phyloP scores from a whole-genome alignment of 2,329 filamentous ascomycete genomes.

The Hymenoscyphus scutula region DNA sequence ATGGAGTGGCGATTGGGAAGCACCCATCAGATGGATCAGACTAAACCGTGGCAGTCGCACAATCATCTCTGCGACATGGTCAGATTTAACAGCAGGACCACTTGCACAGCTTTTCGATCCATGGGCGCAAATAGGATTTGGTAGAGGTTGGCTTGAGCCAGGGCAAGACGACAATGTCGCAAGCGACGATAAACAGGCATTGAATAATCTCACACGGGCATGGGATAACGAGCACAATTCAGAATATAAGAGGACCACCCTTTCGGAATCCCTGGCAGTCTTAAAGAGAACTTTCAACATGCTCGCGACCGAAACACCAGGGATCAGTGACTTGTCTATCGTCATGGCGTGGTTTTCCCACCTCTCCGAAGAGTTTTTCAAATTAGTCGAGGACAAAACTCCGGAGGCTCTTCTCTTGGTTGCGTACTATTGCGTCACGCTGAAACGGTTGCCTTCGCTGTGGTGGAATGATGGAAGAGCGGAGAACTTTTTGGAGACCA shows the following conservation, averaged over 20 bases:
- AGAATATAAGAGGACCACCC: conserved; percentile 12
- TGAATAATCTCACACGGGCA: conserved; percentile 21
- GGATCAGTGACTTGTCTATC: conserved; percentile 20
- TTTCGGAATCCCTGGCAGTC: conserved; percentile 17
- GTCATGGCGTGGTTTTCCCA: conserved; percentile 41
- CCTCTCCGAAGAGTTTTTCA: conserved; percentile 35
- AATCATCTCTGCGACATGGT: conserved; percentile 15
- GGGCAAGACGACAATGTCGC: conserved; percentile 16
- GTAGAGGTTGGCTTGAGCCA: neutral
- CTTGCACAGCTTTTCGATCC: conserved; percentile 26
- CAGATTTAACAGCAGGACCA: conserved; percentile 27
- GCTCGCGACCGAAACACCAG: conserved; percentile 28
- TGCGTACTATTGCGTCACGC: conserved; percentile 39
- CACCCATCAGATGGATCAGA: conserved; percentile 34
- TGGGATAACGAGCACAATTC: conserved; percentile 19
- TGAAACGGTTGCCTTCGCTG: conserved; percentile 38
- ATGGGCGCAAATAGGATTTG: conserved; percentile 22
- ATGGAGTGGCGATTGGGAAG: conserved; percentile 30
- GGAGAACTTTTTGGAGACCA: conserved; percentile 38
- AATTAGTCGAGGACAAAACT: conserved; percentile 35
- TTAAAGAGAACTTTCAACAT: conserved; percentile 23
- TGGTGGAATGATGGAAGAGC: conserved; percentile 47
- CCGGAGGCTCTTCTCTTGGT: conserved; percentile 40
- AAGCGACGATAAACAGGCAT: conserved; percentile 19
- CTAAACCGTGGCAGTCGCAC: conserved; percentile 35